A percentile compares a stretch with the other conserved stretches of the same genome.
Conservation (phyloP, 2,329 filamentous ascomycete species). For the Alternaria brassicae region DNA sequence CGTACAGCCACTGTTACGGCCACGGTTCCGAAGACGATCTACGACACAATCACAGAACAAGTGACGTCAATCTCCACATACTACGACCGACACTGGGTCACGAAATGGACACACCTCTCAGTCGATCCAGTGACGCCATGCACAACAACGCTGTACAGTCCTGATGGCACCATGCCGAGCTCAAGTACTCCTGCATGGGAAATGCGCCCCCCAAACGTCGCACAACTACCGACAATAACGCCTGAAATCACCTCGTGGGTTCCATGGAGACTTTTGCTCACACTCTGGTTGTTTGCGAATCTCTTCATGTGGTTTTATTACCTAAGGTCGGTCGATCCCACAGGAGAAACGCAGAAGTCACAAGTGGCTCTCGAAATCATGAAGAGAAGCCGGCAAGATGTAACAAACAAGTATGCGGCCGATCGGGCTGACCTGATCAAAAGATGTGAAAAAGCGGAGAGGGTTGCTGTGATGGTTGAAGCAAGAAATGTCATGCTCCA, state of each 20-base stretch:
- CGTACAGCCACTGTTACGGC: neutral
- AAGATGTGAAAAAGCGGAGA: neutral
- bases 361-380: neutral
- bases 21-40: neutral
- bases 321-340: neutral
- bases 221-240: neutral
- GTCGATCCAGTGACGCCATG: neutral
- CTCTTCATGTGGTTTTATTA: neutral
- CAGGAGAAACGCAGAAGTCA: neutral
- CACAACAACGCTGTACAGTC: neutral
- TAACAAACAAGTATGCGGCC: neutral
- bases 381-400: neutral
- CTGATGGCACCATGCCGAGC: neutral
- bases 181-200: neutral
- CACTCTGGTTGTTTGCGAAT: neutral
- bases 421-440: neutral
- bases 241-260: neutral
- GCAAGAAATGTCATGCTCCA: neutral
- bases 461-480: neutral
- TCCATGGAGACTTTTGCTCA: neutral
- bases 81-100: neutral
- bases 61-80: neutral
- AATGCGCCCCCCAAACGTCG: neutral
- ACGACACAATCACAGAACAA: neutral
- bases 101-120: slow-evolving; percentile 4